These are phyloP conservation scores for Fusarium agapanthi DNA, from an alignment of 2,329 filamentous ascomycete genomes.

Conservation along the genomic window DNA sequence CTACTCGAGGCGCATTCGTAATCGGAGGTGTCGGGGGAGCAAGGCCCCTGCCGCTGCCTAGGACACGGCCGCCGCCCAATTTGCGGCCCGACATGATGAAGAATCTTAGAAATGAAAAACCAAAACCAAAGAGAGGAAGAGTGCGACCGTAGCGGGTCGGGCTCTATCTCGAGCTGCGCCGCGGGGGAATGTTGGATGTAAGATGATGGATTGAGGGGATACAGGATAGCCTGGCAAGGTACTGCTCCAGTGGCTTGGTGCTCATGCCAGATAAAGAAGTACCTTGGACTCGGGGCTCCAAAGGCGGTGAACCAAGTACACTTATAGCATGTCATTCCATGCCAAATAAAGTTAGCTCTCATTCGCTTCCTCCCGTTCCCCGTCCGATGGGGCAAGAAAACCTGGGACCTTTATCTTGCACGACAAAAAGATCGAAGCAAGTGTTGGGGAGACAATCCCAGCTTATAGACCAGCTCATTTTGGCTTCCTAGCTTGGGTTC, in stretches of 20 bases:
- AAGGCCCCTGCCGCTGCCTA: conserved; percentile 86
- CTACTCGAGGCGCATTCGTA: conserved; percentile 54
- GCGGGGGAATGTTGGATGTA: conserved; percentile 20
- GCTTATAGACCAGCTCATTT: background rate
- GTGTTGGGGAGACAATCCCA: fast-evolving
- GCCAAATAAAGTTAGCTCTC: conserved; percentile 13
- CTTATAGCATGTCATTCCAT: conserved; percentile 11
- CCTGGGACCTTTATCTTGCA: background rate
- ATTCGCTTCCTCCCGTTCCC: conserved; percentile 36
- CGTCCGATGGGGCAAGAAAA: background rate
- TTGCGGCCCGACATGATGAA: conserved; percentile 79
- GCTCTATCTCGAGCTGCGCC: conserved; percentile 47
- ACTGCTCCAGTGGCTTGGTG: conserved; percentile 3
- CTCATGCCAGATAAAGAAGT: conserved; percentile 26
- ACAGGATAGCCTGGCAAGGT: conserved; percentile 12
- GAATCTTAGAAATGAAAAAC: background rate
- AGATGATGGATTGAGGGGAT: conserved; percentile 27
- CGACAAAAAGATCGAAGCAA: background rate
- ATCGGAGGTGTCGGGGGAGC: conserved; percentile 65
- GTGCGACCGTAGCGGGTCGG: conserved; percentile 49
- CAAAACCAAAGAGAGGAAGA: conserved; percentile 4
- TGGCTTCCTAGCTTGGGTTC: background rate
- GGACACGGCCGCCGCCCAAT: conserved; percentile 89
- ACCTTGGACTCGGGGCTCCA: background rate
- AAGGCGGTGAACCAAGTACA: conserved; percentile 12